Percentiles rank a stretch among this genome's conserved stretches.
phyloP scores from a whole-genome alignment of 176 grass and related monocot genomes.

The Oryza officinalis region DNA sequence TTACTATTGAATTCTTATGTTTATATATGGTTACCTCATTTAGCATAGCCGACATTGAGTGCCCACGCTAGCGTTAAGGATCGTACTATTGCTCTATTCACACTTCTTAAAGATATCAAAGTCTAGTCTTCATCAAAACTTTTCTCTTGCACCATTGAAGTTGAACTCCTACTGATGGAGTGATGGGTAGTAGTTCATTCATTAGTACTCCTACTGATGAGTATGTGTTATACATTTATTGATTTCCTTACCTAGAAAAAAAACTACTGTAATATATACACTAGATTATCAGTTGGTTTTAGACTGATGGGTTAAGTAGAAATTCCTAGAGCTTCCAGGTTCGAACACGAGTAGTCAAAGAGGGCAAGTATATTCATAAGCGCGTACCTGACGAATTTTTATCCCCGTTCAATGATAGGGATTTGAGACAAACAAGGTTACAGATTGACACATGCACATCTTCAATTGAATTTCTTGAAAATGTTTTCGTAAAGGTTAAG shows the following conservation, averaged over 20 bases:
- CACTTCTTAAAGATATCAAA: not conserved
- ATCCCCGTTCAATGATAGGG: constrained; percentile 71
- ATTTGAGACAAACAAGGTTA: constrained; percentile 78
- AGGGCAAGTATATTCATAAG: not conserved
- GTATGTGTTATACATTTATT: not conserved
- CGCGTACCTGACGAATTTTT: constrained; percentile 68
- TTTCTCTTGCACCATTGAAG: constrained; percentile 1
- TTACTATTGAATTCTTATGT: not conserved
- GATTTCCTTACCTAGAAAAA: not conserved
- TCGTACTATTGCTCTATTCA: not conserved
- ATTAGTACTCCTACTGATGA: not conserved
- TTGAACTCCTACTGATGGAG: not conserved
- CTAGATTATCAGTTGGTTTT: constrained; percentile 10
- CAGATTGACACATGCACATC: constrained; percentile 68
- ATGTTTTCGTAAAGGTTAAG: constrained; percentile 33
- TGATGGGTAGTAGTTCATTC: not conserved
- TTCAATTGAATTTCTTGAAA: constrained; percentile 75
- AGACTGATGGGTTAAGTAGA: constrained; percentile 9
- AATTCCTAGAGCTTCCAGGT: not conserved
- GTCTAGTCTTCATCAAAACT: not conserved
- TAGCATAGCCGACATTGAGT: not conserved
- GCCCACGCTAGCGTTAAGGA: not conserved
- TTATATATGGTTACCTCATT: not conserved
- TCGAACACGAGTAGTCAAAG: constrained; percentile 10
- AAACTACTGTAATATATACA: constrained; percentile 44